A percentile compares a stretch with the other conserved stretches of the same genome.
phyloP scores from a whole-genome alignment of 208 protist genomes.

The Acanthamoeba sp. region DNA sequence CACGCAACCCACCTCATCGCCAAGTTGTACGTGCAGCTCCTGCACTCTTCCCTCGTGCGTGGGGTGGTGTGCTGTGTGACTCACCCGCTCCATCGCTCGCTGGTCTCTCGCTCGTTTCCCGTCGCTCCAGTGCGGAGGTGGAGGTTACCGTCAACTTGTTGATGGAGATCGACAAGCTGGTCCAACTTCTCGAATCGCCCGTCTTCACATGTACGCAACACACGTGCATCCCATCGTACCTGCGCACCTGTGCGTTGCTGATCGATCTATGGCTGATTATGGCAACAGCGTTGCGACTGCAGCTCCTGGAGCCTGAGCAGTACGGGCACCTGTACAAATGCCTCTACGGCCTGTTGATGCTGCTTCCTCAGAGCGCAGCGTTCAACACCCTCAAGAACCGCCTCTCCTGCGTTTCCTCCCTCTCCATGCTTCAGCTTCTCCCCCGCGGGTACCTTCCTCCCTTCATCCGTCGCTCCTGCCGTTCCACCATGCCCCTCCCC shows the following conservation, averaged over 20 bases:
- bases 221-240: background rate
- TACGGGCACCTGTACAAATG: slow-evolving; percentile 93
- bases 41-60: background rate
- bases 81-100: background rate
- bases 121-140: slow-evolving; percentile 85
- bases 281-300: slow-evolving; percentile 91
- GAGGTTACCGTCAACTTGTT: slow-evolving; percentile 95
- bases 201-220: slow-evolving; percentile 92
- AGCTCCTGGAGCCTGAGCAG: slow-evolving; percentile 92
- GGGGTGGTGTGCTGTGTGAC: background rate
- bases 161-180: slow-evolving; percentile 96
- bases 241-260: background rate
- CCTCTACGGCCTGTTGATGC: slow-evolving; percentile 97
- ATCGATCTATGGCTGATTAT: slow-evolving; percentile 16
- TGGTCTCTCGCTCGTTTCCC: background rate
- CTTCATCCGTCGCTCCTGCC: background rate
- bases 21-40: slow-evolving; percentile 83
- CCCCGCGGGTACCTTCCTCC: background rate
- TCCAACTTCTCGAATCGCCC: slow-evolving; percentile 97
- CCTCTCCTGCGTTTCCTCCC: slow-evolving; percentile 79
- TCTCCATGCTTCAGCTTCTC: slow-evolving; percentile 3
- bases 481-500: too few species aligned
- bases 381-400: slow-evolving; percentile 90
- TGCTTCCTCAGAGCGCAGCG: slow-evolving; percentile 95
- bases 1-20: slow-evolving; percentile 88